phyloP scores from a whole-genome alignment of 768 basidiomycete species.

The Termitomyces sp. region DNA sequence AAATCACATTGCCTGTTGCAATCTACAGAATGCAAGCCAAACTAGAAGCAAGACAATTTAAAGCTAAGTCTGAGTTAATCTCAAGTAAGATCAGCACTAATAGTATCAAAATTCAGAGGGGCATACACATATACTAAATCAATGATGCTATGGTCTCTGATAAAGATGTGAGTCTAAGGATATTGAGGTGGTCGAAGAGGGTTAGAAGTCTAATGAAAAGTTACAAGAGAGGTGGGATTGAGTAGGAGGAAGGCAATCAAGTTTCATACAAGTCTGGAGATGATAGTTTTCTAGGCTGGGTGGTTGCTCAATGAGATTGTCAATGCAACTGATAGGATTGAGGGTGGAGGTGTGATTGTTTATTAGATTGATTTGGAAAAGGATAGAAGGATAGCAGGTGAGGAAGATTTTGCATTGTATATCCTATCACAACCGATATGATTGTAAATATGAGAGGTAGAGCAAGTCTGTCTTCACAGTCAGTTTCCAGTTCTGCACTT shows the following conservation, averaged over 20 bases:
- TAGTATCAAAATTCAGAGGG: slow-evolving; percentile 43
- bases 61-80: slow-evolving; percentile 39
- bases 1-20: too few relatives aligned
- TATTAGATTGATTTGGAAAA: slow-evolving; percentile 94
- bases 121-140: slow-evolving; percentile 64
- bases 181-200: slow-evolving; percentile 66
- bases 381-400: slow-evolving; percentile 72
- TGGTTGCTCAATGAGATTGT: slow-evolving; percentile 67
- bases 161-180: slow-evolving; percentile 63
- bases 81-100: slow-evolving; percentile 53
- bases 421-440: not conserved
- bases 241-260: slow-evolving; percentile 61
- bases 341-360: slow-evolving; percentile 66
- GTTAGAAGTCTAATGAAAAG: slow-evolving; percentile 61
- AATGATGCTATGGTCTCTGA: slow-evolving; percentile 65
- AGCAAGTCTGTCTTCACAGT: slow-evolving; percentile 45
- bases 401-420: slow-evolving; percentile 15
- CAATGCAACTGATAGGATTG: slow-evolving; percentile 82
- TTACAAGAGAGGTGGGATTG: slow-evolving; percentile 51
- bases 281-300: slow-evolving; percentile 47
- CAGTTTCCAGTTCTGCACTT: slow-evolving; percentile 12
- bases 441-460: slow-evolving; percentile 45
- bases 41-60: too few relatives aligned
- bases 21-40: too few relatives aligned
- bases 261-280: slow-evolving; percentile 58